Evolutionary conservation across 768 basidiomycete species (phyloP).

Genomic region (Agaricus subrufescens): DNA sequence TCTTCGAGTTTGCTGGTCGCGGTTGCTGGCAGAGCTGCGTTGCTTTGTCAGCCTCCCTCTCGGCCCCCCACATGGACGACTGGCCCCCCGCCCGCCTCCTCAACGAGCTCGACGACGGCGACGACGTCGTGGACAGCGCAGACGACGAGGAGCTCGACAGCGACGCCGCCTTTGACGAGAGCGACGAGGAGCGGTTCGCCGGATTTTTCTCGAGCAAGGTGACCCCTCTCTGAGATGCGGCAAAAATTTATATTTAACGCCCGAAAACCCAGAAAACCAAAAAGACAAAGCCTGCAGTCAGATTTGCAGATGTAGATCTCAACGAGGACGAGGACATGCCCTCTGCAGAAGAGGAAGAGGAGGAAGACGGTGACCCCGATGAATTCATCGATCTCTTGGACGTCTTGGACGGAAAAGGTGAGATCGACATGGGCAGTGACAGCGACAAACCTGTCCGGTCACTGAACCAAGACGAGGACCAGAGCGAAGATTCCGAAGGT

Average conservation of each 20-base stretch:
- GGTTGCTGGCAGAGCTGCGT: not conserved
- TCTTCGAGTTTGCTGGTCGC: slow-evolving; percentile 12
- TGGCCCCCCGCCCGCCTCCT: slow-evolving; percentile 42
- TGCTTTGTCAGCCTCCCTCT: not conserved
- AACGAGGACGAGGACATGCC: slow-evolving; percentile 48
- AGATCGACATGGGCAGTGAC: slow-evolving; percentile 37
- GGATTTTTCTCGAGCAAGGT: slow-evolving; percentile 50
- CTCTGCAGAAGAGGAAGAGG: slow-evolving; percentile 39
- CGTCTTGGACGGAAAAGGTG: slow-evolving; percentile 59
- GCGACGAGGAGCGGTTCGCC: slow-evolving; percentile 74
- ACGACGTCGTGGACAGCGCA: slow-evolving; percentile 50
- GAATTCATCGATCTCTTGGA: slow-evolving; percentile 64
- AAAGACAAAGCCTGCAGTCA: slow-evolving; percentile 29
- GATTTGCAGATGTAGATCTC: slow-evolving; percentile 57
- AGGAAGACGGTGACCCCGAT: slow-evolving; percentile 43
- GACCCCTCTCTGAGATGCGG: slow-evolving; percentile 5
- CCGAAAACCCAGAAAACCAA: slow-evolving; percentile 22
- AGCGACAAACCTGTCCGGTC: slow-evolving; percentile 28
- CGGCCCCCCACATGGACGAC: slow-evolving; percentile 14
- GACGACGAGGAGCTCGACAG: slow-evolving; percentile 88
- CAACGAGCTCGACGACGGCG: slow-evolving; percentile 42
- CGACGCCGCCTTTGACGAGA: slow-evolving; percentile 80
- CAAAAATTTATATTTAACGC: slow-evolving; percentile 4
- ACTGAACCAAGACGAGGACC: slow-evolving; percentile 8
- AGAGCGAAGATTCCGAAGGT: slow-evolving; percentile 9